Conservation (phyloP, 1,139 yeast genomes). For the Geotrichum australiense region DNA sequence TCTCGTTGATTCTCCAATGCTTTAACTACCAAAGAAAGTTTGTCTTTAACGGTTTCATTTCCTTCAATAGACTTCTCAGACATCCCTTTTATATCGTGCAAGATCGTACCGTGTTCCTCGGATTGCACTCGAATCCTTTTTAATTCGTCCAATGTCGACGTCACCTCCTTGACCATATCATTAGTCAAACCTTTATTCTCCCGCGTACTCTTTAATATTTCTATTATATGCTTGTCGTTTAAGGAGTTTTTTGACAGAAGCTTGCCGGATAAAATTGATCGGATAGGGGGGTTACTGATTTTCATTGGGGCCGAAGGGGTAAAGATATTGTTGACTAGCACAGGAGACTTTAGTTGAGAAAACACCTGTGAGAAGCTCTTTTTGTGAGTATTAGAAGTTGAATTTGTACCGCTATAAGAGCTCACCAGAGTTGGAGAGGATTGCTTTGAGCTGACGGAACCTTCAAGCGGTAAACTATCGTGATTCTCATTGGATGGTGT, state of each 20-base stretch:
- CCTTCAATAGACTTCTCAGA: constrained; percentile 1
- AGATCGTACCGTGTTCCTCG: constrained; percentile 39
- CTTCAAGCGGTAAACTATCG: no score
- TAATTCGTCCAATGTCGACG: constrained; percentile 33
- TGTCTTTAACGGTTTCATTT: constrained; percentile 23
- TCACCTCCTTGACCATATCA: constrained; percentile 24
- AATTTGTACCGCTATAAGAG: no score
- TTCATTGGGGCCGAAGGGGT: constrained; percentile 19
- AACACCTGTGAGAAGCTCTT: no score
- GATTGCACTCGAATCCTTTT: constrained; percentile 23
- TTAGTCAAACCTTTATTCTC: constrained; percentile 28
- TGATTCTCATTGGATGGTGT: no score
- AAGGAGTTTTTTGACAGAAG: constrained; percentile 18
- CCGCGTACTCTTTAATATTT: constrained; percentile 29
- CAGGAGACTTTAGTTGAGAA: constrained; percentile 5
- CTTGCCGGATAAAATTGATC: background rate
- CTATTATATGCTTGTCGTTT: constrained; percentile 30
- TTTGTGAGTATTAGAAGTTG: no score
- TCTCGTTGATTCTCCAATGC: constrained; percentile 25
- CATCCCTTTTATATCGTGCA: constrained; percentile 25
- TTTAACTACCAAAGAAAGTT: constrained; percentile 19
- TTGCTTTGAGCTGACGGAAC: no score
- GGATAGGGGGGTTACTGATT: constrained; percentile 13
- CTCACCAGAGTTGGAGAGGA: no score
- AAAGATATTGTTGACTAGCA: constrained; percentile 21